phyloP scores from a whole-genome alignment of 2,329 filamentous ascomycete species.

The Coniosporium tulheliwenetii region DNA sequence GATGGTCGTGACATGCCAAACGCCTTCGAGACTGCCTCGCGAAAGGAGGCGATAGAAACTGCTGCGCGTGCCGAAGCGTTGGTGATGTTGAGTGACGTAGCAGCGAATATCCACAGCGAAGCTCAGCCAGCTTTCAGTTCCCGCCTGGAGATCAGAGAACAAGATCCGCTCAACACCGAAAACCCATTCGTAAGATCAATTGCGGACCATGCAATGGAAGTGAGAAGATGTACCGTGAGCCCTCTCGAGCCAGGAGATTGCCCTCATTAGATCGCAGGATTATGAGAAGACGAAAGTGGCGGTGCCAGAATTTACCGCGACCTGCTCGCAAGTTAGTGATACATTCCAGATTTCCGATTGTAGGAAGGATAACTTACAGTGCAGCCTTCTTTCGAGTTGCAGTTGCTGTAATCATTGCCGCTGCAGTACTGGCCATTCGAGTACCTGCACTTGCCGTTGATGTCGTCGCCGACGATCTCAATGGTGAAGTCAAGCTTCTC shows the following conservation, averaged over 20 bases:
- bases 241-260: too few relatives aligned
- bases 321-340: conserved; percentile 17
- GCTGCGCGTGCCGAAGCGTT: too few relatives aligned
- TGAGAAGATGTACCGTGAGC: background rate
- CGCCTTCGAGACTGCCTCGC: too few relatives aligned
- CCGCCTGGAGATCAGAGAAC: background rate
- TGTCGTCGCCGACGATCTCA: conserved; percentile 52
- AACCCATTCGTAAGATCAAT: background rate
- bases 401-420: conserved; percentile 27
- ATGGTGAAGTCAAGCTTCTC: conserved; percentile 65
- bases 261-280: background rate
- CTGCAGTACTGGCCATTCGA: conserved; percentile 46
- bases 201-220: background rate
- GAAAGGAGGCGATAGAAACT: too few relatives aligned
- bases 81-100: too few relatives aligned
- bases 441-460: conserved; percentile 48
- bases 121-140: background rate
- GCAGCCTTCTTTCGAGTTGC: conserved; percentile 47
- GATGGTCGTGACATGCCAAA: too few relatives aligned
- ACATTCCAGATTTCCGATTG: conserved; percentile 3
- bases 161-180: background rate
- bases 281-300: conserved; percentile 30
- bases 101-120: too few relatives aligned
- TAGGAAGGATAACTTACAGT: conserved; percentile 48
- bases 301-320: conserved; percentile 31